Base-by-base conservation (phyloP, 495 filamentous ascomycete genomes). In the Penicillium paxilli region DNA sequence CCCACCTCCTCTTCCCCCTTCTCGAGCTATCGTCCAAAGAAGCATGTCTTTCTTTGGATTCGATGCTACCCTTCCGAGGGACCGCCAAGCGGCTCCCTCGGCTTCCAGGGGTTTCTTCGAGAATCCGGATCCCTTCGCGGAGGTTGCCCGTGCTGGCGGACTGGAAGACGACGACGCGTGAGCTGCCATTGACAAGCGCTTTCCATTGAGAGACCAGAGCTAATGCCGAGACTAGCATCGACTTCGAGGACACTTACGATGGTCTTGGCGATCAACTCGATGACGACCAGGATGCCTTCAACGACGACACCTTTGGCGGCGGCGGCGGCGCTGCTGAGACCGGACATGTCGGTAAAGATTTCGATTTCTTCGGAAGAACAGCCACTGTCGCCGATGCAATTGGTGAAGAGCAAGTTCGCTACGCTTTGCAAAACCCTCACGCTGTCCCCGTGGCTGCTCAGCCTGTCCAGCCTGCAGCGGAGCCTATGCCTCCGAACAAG, bases 181-280 rank as follows among this genome's bases (percentile, higher is more conserved):
- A 72, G 91, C 80, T 22, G 59, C 40, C 48, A 42, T 42, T 23
- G 40, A 47, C 45, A 20, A 23, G 54, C 19, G 21, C 12, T 5
- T 8, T 17, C 17, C 22, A 37, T 55, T 32, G 23, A 17, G 22
- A 24, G 21, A 24, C 20, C 20, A 20, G 30, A 33, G 28, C 40
- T 52, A 5, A 56, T 44, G 4, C 26, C 5, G 4, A 10, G 20
- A 35, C 9, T 58, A 88, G 84, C 32, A 83, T 98, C 50, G 91
- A 98, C 54, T 98, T 98, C 59, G 94, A 98, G 59, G 94, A 99
- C 62, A 98, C 94, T 24, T 98, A 99, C 67, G 95, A 99, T 72
- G 94, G 94, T 2, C 78, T 98, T 19, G 94, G 92, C 3, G 90
- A 96, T 69, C 85, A 89, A 67, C 83, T 99, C 25, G 88, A 96